Evolutionary conservation across 108 stramenopile species (phyloP), one percentile per base, ranked within the genome.

Genomic region (Nannochloropsis oceanica): DNA sequence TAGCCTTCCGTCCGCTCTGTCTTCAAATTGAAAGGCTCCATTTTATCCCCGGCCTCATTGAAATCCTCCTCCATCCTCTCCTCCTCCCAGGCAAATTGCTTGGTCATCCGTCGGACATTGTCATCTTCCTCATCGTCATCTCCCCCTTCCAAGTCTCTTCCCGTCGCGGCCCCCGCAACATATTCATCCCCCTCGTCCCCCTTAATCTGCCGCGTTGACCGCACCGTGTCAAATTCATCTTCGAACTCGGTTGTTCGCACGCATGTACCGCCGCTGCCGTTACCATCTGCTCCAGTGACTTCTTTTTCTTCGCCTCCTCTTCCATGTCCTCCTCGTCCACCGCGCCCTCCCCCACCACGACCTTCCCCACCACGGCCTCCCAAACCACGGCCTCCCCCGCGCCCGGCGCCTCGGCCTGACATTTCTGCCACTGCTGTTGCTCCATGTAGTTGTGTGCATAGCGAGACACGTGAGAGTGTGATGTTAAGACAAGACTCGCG

Each of bases 1-100:
- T 85, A 89, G 44, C 91, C 91, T 27, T 85, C 82, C 85, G 88
- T 88, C 43, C 91, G 79, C 82, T 91, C 91, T 43, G 84, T 81
- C 5, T 81, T 42, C 12, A 91, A 85, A 79, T 91, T 91, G 86
- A 91, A 91, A 8, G 91, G 90, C 46, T 88, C 87, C 42, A 91
- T 89, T 3, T 82, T 79, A 13, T 91, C 91, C 26, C 91, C 91
- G 22, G 83, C 89, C 26, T 91, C 91, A 43, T 91, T 91, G 44
- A 85, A 86, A 82, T 90, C 18, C 24, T 86, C 89, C 26, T 88
- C 84, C 22, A 86, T 85, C 84, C 43, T 82, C 59, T 88, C 90
- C 50, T 91, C 91, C 82, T 90, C 91, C 79, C 91, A 88, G 25
- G 86, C 89, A 8, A 89, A 84, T 14, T 90, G 43, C 12, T 83